Percentiles rank a stretch among this genome's conserved stretches.
phyloP scores from a whole-genome alignment of 2,329 filamentous ascomycete species.

The Pseudocercospora macadamiae region DNA sequence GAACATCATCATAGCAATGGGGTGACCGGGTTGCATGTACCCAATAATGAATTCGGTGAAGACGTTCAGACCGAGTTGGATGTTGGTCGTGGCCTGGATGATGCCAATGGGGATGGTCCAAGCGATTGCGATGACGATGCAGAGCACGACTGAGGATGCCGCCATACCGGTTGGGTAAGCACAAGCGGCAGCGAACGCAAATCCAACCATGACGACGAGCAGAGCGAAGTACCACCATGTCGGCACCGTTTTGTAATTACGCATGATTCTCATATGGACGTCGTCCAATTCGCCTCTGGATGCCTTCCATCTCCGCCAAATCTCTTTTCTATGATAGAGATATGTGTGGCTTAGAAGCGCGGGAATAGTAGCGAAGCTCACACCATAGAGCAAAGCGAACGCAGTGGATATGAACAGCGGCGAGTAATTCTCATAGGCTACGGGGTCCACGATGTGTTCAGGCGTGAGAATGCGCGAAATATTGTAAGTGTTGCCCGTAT shows the following conservation, averaged over 20 bases:
- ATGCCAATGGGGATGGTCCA: constrained; percentile 91
- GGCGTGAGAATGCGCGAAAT: constrained; percentile 77
- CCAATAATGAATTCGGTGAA: constrained; percentile 30
- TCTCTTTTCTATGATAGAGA: constrained; percentile 85
- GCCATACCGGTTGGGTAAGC: constrained; percentile 77
- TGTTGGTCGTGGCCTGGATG: constrained; percentile 87
- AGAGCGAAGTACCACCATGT: constrained; percentile 68
- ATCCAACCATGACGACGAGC: constrained; percentile 24
- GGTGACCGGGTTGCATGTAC: constrained; percentile 34
- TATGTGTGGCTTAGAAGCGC: constrained; percentile 78
- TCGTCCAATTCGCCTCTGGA: constrained; percentile 60
- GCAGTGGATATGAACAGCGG: constrained; percentile 84
- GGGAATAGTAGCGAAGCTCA: constrained; percentile 81
- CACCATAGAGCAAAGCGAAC: constrained; percentile 81
- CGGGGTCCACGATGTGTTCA: constrained; percentile 76
- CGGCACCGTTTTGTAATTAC: constrained; percentile 77
- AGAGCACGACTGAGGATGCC: constrained; percentile 81
- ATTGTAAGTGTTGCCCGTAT: constrained; percentile 81
- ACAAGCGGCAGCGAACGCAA: constrained; percentile 21
- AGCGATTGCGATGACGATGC: constrained; percentile 73
- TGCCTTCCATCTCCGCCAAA: constrained; percentile 74
- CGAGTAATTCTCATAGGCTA: constrained; percentile 77
- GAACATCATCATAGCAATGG: constrained; percentile 44
- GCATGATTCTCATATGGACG: constrained; percentile 83
- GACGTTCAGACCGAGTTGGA: constrained; percentile 31